Evolutionary conservation across 345 rosid species (phyloP).

Genomic region (Lumnitzera racemosa): DNA sequence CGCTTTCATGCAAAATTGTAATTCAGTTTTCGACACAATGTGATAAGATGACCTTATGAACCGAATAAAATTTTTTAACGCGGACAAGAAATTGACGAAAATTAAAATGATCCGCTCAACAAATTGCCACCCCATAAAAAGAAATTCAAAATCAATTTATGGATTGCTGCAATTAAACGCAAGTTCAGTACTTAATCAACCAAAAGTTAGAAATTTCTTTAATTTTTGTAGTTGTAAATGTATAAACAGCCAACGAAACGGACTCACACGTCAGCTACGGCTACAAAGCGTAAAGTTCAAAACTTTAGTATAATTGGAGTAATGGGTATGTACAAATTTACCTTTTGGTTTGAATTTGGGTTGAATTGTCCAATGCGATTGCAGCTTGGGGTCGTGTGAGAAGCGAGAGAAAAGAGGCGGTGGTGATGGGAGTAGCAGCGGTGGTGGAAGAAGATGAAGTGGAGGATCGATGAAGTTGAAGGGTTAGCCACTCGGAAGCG

Average conservation of each 20-base stretch:
- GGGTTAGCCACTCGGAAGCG: slow-evolving; percentile 63
- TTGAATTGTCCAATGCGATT: slow-evolving; percentile 20
- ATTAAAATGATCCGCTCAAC: background rate
- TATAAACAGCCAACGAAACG: background rate
- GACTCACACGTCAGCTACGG: too few species aligned
- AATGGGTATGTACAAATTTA: background rate
- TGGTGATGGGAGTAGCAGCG: slow-evolving; percentile 34
- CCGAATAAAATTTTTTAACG: too few species aligned
- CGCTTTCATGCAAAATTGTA: too few species aligned
- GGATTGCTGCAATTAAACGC: too few species aligned
- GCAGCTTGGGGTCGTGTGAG: slow-evolving; percentile 29
- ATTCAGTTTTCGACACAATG: too few species aligned
- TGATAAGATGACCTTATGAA: too few species aligned
- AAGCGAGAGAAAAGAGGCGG: slow-evolving; percentile 52
- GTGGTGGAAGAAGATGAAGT: slow-evolving; percentile 24
- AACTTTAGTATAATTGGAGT: background rate
- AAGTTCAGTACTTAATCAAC: background rate
- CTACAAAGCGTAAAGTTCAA: background rate
- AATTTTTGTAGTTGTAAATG: background rate
- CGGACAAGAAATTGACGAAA: too few species aligned
- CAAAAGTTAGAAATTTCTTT: background rate
- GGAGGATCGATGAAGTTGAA: slow-evolving; percentile 8
- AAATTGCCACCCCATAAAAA: background rate
- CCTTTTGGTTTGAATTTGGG: slow-evolving; percentile 25
- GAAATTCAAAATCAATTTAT: background rate